phyloP scores from a whole-genome alignment of 2,329 filamentous ascomycete species.

The Xenosphaeropsis pyriputrescens region DNA sequence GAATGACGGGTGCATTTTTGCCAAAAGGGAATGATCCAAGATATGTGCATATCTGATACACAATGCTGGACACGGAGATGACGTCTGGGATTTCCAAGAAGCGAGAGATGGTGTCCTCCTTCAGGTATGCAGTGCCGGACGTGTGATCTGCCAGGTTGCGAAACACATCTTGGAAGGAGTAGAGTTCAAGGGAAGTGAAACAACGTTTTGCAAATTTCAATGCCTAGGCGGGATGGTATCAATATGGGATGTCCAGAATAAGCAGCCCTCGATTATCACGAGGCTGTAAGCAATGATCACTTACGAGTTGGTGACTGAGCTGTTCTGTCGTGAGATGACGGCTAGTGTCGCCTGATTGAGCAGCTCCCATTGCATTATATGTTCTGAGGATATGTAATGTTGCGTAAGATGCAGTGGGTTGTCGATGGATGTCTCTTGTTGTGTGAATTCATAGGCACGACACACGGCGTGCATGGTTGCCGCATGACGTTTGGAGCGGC shows the following conservation, averaged over 20 bases:
- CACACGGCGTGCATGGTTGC: too few relatives aligned
- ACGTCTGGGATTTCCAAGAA: constrained; percentile 63
- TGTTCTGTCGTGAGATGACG: constrained; percentile 14
- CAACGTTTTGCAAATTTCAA: constrained; percentile 52
- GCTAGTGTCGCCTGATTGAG: constrained; percentile 13
- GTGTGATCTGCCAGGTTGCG: constrained; percentile 46
- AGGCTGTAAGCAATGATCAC: neutral
- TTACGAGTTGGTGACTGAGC: constrained; percentile 18
- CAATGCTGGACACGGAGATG: constrained; percentile 47
- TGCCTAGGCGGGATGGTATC: constrained; percentile 25
- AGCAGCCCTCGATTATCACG: too few relatives aligned
- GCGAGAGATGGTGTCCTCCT: constrained; percentile 53
- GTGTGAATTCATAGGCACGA: too few relatives aligned
- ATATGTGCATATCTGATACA: constrained; percentile 60
- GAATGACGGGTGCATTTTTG: constrained; percentile 51
- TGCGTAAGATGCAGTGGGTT: too few relatives aligned
- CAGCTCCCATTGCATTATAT: constrained; percentile 16
- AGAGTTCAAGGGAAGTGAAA: constrained; percentile 57
- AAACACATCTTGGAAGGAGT: constrained; percentile 63
- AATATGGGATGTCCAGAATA: too few relatives aligned
- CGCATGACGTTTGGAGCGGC: too few relatives aligned
- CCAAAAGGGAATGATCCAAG: constrained; percentile 63
- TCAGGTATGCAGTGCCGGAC: constrained; percentile 48
- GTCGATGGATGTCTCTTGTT: too few relatives aligned
- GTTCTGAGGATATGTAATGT: too few relatives aligned